These are phyloP conservation scores for Suillus clintonianus DNA, from an alignment of 768 basidiomycete species.

Conservation along the genomic window DNA sequence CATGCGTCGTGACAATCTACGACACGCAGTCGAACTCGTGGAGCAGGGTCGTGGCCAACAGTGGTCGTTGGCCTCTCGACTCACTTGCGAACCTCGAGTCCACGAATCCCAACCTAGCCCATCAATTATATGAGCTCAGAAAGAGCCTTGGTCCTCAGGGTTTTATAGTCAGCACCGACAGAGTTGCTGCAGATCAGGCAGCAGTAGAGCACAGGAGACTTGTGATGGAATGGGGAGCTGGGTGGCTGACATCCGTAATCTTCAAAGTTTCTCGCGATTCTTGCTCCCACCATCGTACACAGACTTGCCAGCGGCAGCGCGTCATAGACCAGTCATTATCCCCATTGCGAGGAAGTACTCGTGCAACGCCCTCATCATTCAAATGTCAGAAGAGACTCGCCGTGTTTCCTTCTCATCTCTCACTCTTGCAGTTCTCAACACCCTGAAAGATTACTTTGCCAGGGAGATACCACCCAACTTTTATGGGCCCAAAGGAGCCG, in stretches of 20 bases:
- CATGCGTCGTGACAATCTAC: conserved; percentile 4
- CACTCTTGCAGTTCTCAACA: too few relatives aligned
- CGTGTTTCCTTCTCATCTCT: too few relatives aligned
- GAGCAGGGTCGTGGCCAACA: conserved; percentile 29
- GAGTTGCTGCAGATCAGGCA: background rate
- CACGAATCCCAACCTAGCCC: conserved; percentile 3
- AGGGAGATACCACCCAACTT: too few relatives aligned
- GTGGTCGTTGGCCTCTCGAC: conserved; percentile 24
- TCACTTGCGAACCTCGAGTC: conserved; percentile 15
- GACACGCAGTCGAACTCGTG: conserved; percentile 25
- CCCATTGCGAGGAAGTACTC: too few relatives aligned
- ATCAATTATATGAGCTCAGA: conserved; percentile 8
- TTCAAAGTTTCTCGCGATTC: conserved; percentile 3
- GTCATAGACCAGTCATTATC: conserved; percentile 16
- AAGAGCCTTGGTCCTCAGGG: background rate
- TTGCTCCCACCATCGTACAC: conserved; percentile 13
- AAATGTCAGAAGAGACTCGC: too few relatives aligned
- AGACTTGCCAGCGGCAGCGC: conserved; percentile 14
- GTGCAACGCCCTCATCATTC: conserved; percentile 5
- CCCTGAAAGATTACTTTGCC: too few relatives aligned
- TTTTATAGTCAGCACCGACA: background rate
- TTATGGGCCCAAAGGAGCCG: too few relatives aligned
- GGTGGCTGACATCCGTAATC: too few relatives aligned
- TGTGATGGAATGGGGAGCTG: background rate
- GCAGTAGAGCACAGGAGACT: conserved; percentile 11